These are phyloP conservation scores for Rubus parviflorus DNA, from an alignment of 306 rosid genomes.

Conservation along the genomic window DNA sequence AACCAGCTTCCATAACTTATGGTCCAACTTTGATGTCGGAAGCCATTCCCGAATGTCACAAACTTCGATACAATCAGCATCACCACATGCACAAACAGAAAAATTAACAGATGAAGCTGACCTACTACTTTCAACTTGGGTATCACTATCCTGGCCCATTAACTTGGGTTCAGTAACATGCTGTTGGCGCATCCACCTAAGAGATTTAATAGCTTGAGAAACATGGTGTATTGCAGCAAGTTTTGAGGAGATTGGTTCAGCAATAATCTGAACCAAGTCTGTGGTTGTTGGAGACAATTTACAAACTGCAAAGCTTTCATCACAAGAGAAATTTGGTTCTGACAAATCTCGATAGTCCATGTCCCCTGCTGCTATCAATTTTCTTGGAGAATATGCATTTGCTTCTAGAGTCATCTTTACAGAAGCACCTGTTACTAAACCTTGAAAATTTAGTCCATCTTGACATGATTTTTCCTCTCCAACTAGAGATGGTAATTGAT, in stretches of 20 bases:
- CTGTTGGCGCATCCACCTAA: slow-evolving; percentile 89
- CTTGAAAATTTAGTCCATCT: slow-evolving; percentile 38
- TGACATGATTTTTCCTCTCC: slow-evolving; percentile 43
- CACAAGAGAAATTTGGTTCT: slow-evolving; percentile 32
- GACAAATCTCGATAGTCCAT: slow-evolving; percentile 39
- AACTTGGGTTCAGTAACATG: slow-evolving; percentile 66
- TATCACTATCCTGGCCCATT: slow-evolving; percentile 46
- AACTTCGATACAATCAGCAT: slow-evolving; percentile 93
- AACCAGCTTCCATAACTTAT: slow-evolving; percentile 91
- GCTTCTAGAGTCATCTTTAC: slow-evolving; percentile 50
- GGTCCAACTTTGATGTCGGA: slow-evolving; percentile 84
- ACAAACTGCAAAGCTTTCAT: slow-evolving; percentile 41
- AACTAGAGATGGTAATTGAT: slow-evolving; percentile 36
- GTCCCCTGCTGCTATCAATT: slow-evolving; percentile 42
- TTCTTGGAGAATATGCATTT: slow-evolving; percentile 34
- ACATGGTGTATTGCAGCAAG: slow-evolving; percentile 96
- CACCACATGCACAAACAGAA: slow-evolving; percentile 95
- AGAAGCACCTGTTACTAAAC: slow-evolving; percentile 43
- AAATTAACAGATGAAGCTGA: slow-evolving; percentile 54
- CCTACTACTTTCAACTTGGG: slow-evolving; percentile 30
- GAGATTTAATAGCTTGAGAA: slow-evolving; percentile 96
- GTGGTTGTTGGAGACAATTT: slow-evolving; percentile 55
- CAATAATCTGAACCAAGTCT: slow-evolving; percentile 73
- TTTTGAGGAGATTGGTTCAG: slow-evolving; percentile 92
- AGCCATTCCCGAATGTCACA: slow-evolving; percentile 98